Percentiles rank a stretch among this genome's conserved stretches.
Evolutionary conservation across 1,284 basidiomycete genomes (phyloP).

Genomic region (Cutaneotrichosporon cutaneum): DNA sequence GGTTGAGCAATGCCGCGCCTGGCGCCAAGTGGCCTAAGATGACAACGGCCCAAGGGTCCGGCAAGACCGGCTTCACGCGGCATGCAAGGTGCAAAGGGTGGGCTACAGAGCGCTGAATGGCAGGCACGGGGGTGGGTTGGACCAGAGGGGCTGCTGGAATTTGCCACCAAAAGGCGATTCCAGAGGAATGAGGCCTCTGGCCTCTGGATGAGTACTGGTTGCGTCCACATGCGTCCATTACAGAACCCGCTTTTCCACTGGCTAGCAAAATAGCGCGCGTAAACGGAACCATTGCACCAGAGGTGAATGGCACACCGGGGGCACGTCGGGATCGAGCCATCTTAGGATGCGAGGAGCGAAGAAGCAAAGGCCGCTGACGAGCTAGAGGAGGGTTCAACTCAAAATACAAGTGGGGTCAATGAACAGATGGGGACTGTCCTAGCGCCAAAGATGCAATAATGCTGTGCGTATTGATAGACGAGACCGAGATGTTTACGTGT

Average conservation of each 20-base stretch:
- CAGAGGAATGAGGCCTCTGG: not conserved
- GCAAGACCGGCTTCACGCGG: too few species aligned
- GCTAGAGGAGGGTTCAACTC: not conserved
- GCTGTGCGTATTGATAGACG: too few species aligned
- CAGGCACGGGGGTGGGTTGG: not conserved
- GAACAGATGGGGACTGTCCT: not conserved
- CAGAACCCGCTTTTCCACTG: not conserved
- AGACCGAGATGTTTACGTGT: too few species aligned
- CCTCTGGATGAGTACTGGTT: not conserved
- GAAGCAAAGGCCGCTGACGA: not conserved
- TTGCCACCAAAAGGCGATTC: not conserved
- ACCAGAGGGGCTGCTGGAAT: not conserved
- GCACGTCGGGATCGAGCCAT: not conserved
- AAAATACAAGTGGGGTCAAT: not conserved
- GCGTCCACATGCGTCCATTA: too few species aligned
- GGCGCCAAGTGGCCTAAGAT: too few species aligned
- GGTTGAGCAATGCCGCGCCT: not conserved
- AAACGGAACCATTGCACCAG: not conserved
- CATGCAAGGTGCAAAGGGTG: too few species aligned
- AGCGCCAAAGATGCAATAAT: not conserved
- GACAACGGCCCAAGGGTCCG: not conserved
- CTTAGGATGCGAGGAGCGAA: not conserved
- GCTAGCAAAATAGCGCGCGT: not conserved
- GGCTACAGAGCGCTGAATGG: not conserved
- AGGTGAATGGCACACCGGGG: not conserved